These are phyloP conservation scores for Neofusicoccum laricinum DNA, from an alignment of 2,329 filamentous ascomycete species.

Conservation along the genomic window DNA sequence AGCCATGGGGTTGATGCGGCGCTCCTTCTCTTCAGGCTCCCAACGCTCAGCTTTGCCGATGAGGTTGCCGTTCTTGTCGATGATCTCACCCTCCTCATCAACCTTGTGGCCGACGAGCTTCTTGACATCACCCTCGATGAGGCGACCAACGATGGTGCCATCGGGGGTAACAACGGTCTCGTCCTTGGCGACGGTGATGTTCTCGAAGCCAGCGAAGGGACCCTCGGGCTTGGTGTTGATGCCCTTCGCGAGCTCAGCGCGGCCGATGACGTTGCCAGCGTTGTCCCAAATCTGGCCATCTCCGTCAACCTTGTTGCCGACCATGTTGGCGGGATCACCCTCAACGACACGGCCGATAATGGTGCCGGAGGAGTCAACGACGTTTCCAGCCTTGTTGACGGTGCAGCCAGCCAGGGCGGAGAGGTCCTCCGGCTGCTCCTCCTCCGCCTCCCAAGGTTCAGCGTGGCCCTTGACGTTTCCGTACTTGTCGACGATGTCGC, in stretches of 20 bases:
- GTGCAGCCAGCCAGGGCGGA: constrained; percentile 60
- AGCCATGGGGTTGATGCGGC: constrained; percentile 60
- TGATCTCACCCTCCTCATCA: constrained; percentile 52
- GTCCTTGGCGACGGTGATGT: constrained; percentile 56
- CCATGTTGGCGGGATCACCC: constrained; percentile 55
- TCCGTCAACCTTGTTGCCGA: constrained; percentile 61
- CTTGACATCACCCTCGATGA: constrained; percentile 51
- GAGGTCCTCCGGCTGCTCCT: constrained; percentile 53
- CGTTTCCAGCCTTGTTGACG: constrained; percentile 62
- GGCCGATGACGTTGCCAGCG: constrained; percentile 59
- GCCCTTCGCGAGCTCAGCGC: constrained; percentile 56
- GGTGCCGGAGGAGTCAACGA: constrained; percentile 58
- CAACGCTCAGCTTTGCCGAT: constrained; percentile 53
- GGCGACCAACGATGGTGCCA: constrained; percentile 48
- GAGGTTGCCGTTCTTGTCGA: constrained; percentile 53
- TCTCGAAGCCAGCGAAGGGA: constrained; percentile 59
- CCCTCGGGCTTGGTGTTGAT: constrained; percentile 51
- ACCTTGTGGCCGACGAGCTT: constrained; percentile 51
- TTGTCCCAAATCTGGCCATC: constrained; percentile 64
- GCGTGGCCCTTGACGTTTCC: constrained; percentile 62
- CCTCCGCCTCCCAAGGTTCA: constrained; percentile 50
- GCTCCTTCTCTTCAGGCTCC: constrained; percentile 53
- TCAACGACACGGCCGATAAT: constrained; percentile 58
- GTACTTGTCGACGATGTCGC: constrained; percentile 60
- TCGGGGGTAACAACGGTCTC: constrained; percentile 50